phyloP scores from a whole-genome alignment of 768 basidiomycete genomes.

The Tricholoma sp. region DNA sequence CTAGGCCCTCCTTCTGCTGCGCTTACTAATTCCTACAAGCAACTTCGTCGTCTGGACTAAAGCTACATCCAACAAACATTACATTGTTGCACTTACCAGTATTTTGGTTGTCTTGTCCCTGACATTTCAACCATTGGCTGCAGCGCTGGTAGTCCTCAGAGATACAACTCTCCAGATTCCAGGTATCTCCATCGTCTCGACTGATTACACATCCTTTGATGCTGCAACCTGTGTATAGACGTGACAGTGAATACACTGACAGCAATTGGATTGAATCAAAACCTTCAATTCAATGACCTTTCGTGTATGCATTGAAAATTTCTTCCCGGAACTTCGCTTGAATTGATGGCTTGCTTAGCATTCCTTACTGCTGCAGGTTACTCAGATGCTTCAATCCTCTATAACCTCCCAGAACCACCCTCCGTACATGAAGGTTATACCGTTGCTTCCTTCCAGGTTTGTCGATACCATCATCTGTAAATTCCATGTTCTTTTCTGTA shows the following conservation, averaged over 20 bases:
- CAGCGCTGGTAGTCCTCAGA: conserved; percentile 43
- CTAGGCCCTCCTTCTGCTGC: too few species aligned
- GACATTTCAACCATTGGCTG: conserved; percentile 47
- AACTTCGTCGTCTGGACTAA: background rate
- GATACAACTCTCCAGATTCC: conserved; percentile 39
- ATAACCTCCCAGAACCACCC: conserved; percentile 37
- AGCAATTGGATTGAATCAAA: conserved; percentile 40
- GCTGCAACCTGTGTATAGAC: conserved; percentile 18
- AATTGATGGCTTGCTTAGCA: conserved; percentile 21
- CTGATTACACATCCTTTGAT: background rate
- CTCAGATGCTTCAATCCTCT: conserved; percentile 44
- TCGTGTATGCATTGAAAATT: conserved; percentile 29
- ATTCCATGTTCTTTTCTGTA: conserved; percentile 3
- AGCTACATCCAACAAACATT: conserved; percentile 43
- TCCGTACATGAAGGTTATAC: conserved; percentile 44
- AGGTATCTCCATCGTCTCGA: conserved; percentile 21
- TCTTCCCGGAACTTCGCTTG: background rate
- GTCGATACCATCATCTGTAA: background rate
- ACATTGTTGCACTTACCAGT: conserved; percentile 43
- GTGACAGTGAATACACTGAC: conserved; percentile 30
- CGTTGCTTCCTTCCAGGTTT: conserved; percentile 40
- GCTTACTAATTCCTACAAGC: too few species aligned
- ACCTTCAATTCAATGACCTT: conserved; percentile 40
- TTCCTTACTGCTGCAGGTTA: conserved; percentile 53
- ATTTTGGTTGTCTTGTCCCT: conserved; percentile 44